phyloP scores from a whole-genome alignment of 1,139 yeast species.

The Hansenula lynferdii region DNA sequence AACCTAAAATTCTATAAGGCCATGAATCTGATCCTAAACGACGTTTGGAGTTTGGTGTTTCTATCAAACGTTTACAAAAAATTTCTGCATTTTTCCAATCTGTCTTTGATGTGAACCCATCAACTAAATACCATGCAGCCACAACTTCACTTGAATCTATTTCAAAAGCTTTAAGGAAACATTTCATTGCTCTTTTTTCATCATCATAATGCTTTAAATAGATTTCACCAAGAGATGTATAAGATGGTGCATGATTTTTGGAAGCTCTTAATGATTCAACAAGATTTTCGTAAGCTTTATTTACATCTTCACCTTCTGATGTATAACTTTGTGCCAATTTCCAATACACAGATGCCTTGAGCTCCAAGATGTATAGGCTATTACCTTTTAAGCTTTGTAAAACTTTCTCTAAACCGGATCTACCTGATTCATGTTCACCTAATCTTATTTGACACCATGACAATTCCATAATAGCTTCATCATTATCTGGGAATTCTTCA shows the following conservation, averaged over 20 bases:
- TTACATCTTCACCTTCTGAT: constrained; percentile 21
- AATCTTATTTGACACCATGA: constrained; percentile 74
- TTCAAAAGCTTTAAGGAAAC: constrained; percentile 88
- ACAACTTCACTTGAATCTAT: constrained; percentile 69
- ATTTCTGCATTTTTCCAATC: constrained; percentile 89
- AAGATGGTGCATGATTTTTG: constrained; percentile 68
- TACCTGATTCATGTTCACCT: constrained; percentile 49
- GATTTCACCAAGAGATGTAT: constrained; percentile 71
- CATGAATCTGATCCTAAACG: constrained; percentile 48
- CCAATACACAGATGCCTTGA: constrained; percentile 63
- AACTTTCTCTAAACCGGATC: constrained; percentile 42
- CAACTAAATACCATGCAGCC: constrained; percentile 72
- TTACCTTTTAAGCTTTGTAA: constrained; percentile 42
- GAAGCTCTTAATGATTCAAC: constrained; percentile 61
- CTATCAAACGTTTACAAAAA: constrained; percentile 57
- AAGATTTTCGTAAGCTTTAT: constrained; percentile 47
- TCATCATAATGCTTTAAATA: constrained; percentile 59
- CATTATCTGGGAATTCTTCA: constrained; percentile 44
- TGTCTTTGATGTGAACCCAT: constrained; percentile 54
- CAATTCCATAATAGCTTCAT: constrained; percentile 61
- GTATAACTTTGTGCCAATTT: constrained; percentile 62
- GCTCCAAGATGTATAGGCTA: constrained; percentile 48
- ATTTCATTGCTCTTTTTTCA: constrained; percentile 67
- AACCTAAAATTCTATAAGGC: constrained; percentile 89
- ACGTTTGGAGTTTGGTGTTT: constrained; percentile 57